Percentiles rank a stretch among this genome's conserved stretches.
Conservation (phyloP, 257 asterid species). For the Gynochthodes officinalis region DNA sequence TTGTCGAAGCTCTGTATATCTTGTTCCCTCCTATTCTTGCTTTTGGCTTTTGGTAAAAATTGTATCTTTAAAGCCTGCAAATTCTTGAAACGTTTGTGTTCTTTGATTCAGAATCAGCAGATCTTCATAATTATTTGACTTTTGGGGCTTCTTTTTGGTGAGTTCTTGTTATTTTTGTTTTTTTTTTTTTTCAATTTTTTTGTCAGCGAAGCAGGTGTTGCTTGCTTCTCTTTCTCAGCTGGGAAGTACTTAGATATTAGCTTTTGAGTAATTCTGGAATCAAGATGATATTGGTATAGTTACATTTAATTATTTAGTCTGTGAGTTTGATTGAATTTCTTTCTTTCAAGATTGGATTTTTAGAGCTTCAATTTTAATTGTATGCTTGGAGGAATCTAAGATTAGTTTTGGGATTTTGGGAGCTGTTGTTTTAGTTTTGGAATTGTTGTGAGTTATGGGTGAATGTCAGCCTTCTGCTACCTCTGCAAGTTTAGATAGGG, state of each 20-base stretch:
- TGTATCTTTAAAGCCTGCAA: background rate
- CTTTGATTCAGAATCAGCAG: conserved; percentile 9
- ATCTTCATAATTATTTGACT: conserved; percentile 2
- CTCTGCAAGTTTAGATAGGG: conserved; percentile 53
- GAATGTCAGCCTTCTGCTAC: conserved; percentile 35
- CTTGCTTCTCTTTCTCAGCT: background rate
- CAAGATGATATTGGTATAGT: background rate
- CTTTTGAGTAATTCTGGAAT: conserved; percentile 5
- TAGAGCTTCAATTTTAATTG: background rate
- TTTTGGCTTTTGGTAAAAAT: background rate
- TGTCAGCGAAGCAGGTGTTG: background rate
- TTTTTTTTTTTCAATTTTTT: background rate
- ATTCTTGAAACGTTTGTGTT: background rate
- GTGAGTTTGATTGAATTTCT: conserved; percentile 5
- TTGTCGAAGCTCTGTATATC: background rate
- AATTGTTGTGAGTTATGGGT: conserved; percentile 45
- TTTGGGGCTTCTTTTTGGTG: background rate
- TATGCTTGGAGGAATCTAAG: background rate
- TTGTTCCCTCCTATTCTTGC: background rate
- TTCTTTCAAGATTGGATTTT: conserved; percentile 6
- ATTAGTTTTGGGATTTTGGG: conserved; percentile 4
- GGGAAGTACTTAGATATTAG: background rate
- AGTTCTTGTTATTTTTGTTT: conserved; percentile 4
- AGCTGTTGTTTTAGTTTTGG: conserved; percentile 9
- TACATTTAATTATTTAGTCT: background rate